Evolutionary conservation across 75 land plant genomes (phyloP).

Genomic region (Selaginella moellendorffii): DNA sequence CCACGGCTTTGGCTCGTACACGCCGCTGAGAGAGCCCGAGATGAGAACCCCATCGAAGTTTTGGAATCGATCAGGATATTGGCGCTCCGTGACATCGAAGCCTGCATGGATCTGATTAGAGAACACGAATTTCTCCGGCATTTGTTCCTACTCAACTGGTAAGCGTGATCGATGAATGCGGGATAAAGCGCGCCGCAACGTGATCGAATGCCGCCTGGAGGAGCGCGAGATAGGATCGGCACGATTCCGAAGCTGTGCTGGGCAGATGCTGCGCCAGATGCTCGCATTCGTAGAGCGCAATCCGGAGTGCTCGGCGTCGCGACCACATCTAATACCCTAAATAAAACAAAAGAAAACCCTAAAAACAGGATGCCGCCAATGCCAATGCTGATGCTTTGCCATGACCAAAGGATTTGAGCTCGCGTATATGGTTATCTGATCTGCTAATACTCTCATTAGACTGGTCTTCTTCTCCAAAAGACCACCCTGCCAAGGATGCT

Average conservation of each 20-base stretch:
- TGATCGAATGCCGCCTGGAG: conserved; percentile 18
- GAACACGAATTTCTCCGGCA: background rate
- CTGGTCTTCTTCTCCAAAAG: too few relatives aligned
- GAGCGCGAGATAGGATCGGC: conserved; percentile 12
- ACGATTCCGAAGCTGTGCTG: background rate
- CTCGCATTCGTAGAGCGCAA: conserved; percentile 23
- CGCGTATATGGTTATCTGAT: too few relatives aligned
- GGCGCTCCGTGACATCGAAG: conserved; percentile 16
- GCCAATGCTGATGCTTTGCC: too few relatives aligned
- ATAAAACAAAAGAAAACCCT: too few relatives aligned
- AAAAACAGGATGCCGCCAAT: too few relatives aligned
- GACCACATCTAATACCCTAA: too few relatives aligned
- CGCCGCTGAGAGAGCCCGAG: conserved; percentile 25
- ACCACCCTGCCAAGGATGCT: too few relatives aligned
- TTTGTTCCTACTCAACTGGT: background rate
- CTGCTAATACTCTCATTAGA: too few relatives aligned
- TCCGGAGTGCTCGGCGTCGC: background rate
- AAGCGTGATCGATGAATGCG: background rate
- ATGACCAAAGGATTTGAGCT: too few relatives aligned
- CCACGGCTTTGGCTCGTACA: conserved; percentile 23
- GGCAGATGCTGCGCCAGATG: conserved; percentile 15
- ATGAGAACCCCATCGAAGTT: conserved; percentile 25
- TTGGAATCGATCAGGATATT: conserved; percentile 11
- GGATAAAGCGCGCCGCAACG: conserved; percentile 1
- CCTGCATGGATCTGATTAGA: background rate